Percentiles rank a stretch among this genome's conserved stretches.
phyloP scores from a whole-genome alignment of 192 early-diverging fungal species.

The Gonapodya sp. region DNA sequence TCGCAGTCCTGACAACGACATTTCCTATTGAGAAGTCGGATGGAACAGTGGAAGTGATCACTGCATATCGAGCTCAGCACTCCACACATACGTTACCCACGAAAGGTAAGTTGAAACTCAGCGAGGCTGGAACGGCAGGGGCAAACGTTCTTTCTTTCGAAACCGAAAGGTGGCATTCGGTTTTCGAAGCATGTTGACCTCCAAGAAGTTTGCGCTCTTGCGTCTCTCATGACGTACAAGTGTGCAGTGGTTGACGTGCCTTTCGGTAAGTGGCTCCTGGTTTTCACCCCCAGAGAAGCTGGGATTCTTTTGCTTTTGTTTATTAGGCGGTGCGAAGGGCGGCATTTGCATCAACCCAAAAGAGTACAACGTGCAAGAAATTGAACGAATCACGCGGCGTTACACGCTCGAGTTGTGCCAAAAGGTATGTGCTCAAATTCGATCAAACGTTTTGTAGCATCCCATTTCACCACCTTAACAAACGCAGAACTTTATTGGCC shows the following conservation, averaged over 20 bases:
- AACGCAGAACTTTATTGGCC: conserved; percentile 81
- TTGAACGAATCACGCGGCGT: conserved; percentile 72
- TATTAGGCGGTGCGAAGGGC: conserved; percentile 59
- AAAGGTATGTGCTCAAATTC: background rate
- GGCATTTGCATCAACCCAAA: conserved; percentile 73
- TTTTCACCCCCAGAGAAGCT: too few species aligned
- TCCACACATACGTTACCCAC: background rate
- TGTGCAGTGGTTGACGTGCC: conserved; percentile 80
- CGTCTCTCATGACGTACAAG: conserved; percentile 78
- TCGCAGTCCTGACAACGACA: conserved; percentile 52
- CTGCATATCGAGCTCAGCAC: conserved; percentile 73
- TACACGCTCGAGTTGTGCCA: conserved; percentile 34
- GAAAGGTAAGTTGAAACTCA: conserved; percentile 3
- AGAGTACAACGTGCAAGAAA: conserved; percentile 57
- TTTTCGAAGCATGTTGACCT: conserved; percentile 68
- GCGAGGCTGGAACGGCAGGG: too few species aligned
- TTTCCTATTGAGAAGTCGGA: conserved; percentile 61
- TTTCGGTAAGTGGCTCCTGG: conserved; percentile 52
- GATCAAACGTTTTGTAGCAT: background rate
- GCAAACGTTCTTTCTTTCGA: too few species aligned
- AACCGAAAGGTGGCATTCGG: conserved; percentile 77
- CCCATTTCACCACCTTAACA: conserved; percentile 28
- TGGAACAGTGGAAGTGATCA: conserved; percentile 59
- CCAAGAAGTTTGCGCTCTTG: conserved; percentile 73
- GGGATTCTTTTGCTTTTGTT: too few species aligned